Conservation (phyloP, 2,329 filamentous ascomycete species). For the Blastomyces percursus region DNA sequence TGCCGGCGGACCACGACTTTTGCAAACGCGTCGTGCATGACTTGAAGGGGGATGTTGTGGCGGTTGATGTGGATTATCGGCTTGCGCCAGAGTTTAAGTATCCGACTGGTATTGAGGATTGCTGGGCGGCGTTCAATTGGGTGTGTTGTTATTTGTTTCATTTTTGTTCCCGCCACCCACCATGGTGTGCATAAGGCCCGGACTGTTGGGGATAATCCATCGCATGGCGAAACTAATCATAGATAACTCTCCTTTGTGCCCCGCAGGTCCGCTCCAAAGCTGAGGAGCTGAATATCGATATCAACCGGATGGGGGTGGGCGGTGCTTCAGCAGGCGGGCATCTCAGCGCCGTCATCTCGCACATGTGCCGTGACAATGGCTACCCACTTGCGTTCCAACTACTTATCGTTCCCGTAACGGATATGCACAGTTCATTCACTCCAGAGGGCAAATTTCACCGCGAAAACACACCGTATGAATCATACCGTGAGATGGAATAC, state of each 20-base stretch:
- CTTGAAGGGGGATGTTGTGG: slow-evolving; percentile 30
- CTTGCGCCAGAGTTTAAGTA: slow-evolving; percentile 31
- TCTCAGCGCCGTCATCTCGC: slow-evolving; percentile 29
- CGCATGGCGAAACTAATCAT: background rate
- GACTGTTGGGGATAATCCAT: no score
- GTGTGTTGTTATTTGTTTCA: slow-evolving; percentile 15
- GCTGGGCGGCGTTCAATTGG: slow-evolving; percentile 33
- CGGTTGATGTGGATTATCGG: slow-evolving; percentile 37
- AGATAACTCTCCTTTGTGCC: slow-evolving; percentile 2
- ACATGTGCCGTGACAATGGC: slow-evolving; percentile 28
- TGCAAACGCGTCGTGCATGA: slow-evolving; percentile 32
- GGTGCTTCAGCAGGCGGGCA: slow-evolving; percentile 33
- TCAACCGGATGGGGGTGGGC: slow-evolving; percentile 27
- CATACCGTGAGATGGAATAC: slow-evolving; percentile 31
- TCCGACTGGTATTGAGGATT: slow-evolving; percentile 31
- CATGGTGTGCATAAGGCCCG: no score
- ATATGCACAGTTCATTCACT: slow-evolving; percentile 29
- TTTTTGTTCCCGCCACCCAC: no score
- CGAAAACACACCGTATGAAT: slow-evolving; percentile 29
- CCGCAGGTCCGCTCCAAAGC: slow-evolving; percentile 25
- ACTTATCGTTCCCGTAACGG: slow-evolving; percentile 28
- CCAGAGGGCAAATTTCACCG: slow-evolving; percentile 26
- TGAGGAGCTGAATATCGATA: slow-evolving; percentile 27
- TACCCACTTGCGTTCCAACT: slow-evolving; percentile 30
- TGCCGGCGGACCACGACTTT: slow-evolving; percentile 30